Evolutionary conservation across 176 grass and related monocot species (phyloP).

Genomic region (Oryza rufipogon): DNA sequence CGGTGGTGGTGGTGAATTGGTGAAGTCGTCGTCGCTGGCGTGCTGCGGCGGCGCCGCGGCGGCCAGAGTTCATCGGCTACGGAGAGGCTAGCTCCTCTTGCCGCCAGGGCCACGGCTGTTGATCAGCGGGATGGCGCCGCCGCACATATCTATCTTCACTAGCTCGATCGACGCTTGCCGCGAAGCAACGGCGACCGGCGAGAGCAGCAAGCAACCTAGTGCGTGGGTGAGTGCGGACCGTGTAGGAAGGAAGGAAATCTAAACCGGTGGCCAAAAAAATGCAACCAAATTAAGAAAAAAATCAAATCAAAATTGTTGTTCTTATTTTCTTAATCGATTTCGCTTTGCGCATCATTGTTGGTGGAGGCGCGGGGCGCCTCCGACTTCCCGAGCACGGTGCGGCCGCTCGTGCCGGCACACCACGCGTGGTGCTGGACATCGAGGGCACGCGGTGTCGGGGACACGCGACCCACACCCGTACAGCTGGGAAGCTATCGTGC

Average conservation of each 20-base stretch:
- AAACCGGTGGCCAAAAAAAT: neutral
- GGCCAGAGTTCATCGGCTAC: neutral
- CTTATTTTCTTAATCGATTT: neutral
- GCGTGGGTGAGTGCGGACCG: too few species aligned
- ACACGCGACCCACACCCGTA: too few species aligned
- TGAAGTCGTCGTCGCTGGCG: neutral
- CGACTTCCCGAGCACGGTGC: slow-evolving; percentile 54
- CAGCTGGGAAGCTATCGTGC: too few species aligned
- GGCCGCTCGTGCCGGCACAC: slow-evolving; percentile 51
- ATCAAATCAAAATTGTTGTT: neutral
- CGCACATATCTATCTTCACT: neutral
- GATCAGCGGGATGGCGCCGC: slow-evolving; percentile 34
- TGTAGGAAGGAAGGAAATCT: too few species aligned
- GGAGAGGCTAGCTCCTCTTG: neutral
- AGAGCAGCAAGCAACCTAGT: too few species aligned
- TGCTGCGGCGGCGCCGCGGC: neutral
- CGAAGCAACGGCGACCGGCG: too few species aligned
- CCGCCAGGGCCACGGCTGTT: neutral
- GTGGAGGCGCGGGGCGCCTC: slow-evolving; percentile 57
- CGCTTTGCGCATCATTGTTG: neutral
- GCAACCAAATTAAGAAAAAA: neutral
- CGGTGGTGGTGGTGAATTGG: too few species aligned
- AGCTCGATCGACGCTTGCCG: too few species aligned
- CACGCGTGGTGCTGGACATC: too few species aligned
- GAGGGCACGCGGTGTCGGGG: too few species aligned